Evolutionary conservation across 192 early-diverging fungal genomes (phyloP).

Genomic region (Borealophlyctis nickersoniae): DNA sequence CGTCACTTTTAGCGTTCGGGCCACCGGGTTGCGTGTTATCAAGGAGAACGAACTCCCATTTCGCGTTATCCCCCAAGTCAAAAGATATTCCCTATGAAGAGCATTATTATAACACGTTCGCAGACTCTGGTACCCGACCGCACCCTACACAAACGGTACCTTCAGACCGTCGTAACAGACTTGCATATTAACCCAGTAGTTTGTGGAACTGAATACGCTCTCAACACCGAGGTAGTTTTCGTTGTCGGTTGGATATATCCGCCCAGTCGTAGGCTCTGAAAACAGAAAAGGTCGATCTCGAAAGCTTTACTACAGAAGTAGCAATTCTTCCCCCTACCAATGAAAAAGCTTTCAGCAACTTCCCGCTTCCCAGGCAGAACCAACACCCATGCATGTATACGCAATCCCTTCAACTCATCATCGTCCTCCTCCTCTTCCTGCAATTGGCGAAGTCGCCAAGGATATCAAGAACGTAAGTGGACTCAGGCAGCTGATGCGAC

Average conservation of each 20-base stretch:
- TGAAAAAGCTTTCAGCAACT: slow-evolving; percentile 58
- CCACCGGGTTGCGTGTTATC: slow-evolving; percentile 53
- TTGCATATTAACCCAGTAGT: slow-evolving; percentile 68
- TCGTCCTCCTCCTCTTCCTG: slow-evolving; percentile 44
- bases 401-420: slow-evolving; percentile 54
- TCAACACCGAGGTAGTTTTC: slow-evolving; percentile 57
- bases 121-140: neutral
- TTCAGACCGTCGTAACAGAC: slow-evolving; percentile 58
- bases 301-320: neutral
- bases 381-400: slow-evolving; percentile 59
- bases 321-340: slow-evolving; percentile 30
- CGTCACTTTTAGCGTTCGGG: slow-evolving; percentile 21
- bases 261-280: slow-evolving; percentile 50
- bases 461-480: neutral
- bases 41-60: slow-evolving; percentile 61
- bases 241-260: slow-evolving; percentile 44
- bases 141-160: slow-evolving; percentile 22
- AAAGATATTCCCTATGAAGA: slow-evolving; percentile 51
- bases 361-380: slow-evolving; percentile 58
- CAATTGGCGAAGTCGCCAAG: neutral
- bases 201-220: slow-evolving; percentile 52
- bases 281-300: neutral
- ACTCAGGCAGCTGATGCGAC: neutral
- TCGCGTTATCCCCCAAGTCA: slow-evolving; percentile 57
- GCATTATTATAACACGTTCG: neutral